These are phyloP conservation scores for Diatrype stigma DNA, from an alignment of 2,329 filamentous ascomycete genomes.

Conservation along the genomic window DNA sequence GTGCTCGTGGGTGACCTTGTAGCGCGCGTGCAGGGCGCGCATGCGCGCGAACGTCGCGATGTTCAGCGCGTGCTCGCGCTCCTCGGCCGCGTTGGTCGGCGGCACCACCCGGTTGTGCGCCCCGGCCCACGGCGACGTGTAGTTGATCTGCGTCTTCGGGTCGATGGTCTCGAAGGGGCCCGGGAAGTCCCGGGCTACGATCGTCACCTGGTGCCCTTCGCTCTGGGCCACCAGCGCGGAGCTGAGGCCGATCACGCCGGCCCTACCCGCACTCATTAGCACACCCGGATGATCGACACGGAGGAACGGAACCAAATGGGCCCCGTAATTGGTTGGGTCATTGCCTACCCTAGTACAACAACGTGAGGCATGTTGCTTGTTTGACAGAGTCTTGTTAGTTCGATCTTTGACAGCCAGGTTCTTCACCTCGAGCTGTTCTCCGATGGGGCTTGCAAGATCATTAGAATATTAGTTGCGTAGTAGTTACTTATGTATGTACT, in stretches of 20 bases:
- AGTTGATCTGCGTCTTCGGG: conserved; percentile 40
- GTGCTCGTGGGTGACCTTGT: no score
- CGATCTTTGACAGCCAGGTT: no score
- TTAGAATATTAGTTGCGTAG: no score
- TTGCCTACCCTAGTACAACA: conserved; percentile 23
- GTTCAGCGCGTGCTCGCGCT: conserved; percentile 40
- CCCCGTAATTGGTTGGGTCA: neutral
- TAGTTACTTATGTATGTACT: no score
- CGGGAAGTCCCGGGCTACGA: conserved; percentile 44
- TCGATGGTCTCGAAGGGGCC: conserved; percentile 42
- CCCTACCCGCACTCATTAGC: conserved; percentile 30
- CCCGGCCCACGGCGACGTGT: conserved; percentile 54
- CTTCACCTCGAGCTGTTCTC: no score
- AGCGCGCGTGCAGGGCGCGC: conserved; percentile 24
- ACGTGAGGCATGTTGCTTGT: conserved; percentile 15
- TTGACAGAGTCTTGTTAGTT: no score
- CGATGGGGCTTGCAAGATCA: no score
- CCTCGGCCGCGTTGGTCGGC: conserved; percentile 27
- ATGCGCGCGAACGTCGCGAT: conserved; percentile 40
- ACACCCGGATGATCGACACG: neutral
- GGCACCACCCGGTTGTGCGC: conserved; percentile 52
- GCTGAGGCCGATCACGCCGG: conserved; percentile 50
- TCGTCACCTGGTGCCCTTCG: conserved; percentile 34
- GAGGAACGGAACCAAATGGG: neutral
- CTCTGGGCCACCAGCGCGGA: conserved; percentile 42